A percentile compares a stretch with the other conserved stretches of the same genome.
Conservation (phyloP, 805 yeast genomes). For the Nakazawaea ernobii region DNA sequence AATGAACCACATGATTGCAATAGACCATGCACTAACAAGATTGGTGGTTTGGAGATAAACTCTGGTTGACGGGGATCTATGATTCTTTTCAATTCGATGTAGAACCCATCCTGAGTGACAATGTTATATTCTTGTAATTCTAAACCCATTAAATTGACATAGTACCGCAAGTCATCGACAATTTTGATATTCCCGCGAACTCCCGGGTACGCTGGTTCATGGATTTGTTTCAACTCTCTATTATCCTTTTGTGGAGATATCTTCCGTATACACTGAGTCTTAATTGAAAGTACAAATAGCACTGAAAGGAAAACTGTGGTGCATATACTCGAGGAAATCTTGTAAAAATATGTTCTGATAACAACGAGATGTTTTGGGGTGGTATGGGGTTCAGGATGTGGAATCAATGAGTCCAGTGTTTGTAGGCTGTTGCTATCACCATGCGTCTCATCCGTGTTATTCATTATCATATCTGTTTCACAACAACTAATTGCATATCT, state of each 20-base stretch:
- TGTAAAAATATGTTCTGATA: slow-evolving; percentile 6
- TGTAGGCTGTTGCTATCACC: slow-evolving; percentile 3
- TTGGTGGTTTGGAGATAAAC: slow-evolving; percentile 39
- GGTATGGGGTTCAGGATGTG: slow-evolving; percentile 10
- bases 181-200: slow-evolving; percentile 1
- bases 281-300: slow-evolving; percentile 2
- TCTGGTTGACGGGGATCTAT: slow-evolving; percentile 39
- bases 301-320: slow-evolving; percentile 1
- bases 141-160: slow-evolving; percentile 56
- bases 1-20: slow-evolving; percentile 84
- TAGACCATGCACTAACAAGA: slow-evolving; percentile 79
- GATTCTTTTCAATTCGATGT: slow-evolving; percentile 59
- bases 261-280: neutral
- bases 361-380: neutral
- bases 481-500: too few relatives aligned
- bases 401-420: slow-evolving; percentile 7
- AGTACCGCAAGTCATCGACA: slow-evolving; percentile 57
- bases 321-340: slow-evolving; percentile 5
- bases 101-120: slow-evolving; percentile 75
- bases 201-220: slow-evolving; percentile 4
- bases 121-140: slow-evolving; percentile 54
- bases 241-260: neutral
- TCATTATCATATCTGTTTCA: too few relatives aligned
- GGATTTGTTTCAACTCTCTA: too few relatives aligned
- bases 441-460: neutral